Evolutionary conservation across 148 eudicot species (phyloP).

Genomic region (Polygonum maritimum): DNA sequence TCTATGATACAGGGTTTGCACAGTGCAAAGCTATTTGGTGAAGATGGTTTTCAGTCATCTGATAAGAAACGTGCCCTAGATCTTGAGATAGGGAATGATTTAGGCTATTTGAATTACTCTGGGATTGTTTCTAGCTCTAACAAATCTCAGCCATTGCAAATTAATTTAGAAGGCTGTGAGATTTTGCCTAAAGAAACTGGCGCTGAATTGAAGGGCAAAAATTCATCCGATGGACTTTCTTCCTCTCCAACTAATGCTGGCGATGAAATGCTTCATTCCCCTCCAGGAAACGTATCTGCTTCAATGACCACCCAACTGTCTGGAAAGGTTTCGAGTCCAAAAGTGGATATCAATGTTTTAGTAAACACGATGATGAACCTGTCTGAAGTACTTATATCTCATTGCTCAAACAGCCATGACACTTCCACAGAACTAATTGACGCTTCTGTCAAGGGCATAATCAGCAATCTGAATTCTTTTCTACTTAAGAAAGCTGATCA

Average conservation of each 20-base stretch:
- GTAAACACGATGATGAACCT: slow-evolving; percentile 49
- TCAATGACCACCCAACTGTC: slow-evolving; percentile 11
- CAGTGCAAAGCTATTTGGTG: slow-evolving; percentile 21
- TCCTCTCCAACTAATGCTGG: neutral
- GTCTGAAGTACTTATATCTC: slow-evolving; percentile 48
- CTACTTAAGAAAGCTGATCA: slow-evolving; percentile 23
- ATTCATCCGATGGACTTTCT: slow-evolving; percentile 16
- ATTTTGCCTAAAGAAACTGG: slow-evolving; percentile 14
- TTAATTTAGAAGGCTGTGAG: slow-evolving; percentile 14
- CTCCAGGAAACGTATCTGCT: slow-evolving; percentile 23
- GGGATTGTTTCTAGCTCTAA: slow-evolving; percentile 17
- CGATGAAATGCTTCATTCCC: slow-evolving; percentile 9
- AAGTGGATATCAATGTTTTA: slow-evolving; percentile 38
- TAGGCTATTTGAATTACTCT: slow-evolving; percentile 14
- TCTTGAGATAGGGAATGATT: slow-evolving; percentile 13
- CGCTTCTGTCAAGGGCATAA: slow-evolving; percentile 30
- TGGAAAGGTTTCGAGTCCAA: slow-evolving; percentile 19
- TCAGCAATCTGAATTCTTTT: slow-evolving; percentile 55
- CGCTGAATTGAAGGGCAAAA: slow-evolving; percentile 13
- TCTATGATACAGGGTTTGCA: slow-evolving; percentile 8
- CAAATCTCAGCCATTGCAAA: slow-evolving; percentile 16
- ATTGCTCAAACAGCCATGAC: slow-evolving; percentile 29
- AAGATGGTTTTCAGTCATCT: slow-evolving; percentile 19
- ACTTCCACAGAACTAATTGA: slow-evolving; percentile 27
- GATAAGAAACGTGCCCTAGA: slow-evolving; percentile 16